Evolutionary conservation across 2,329 filamentous ascomycete genomes (phyloP), one percentile per base, ranked within the genome.

Genomic region (Monosporascus sp.): DNA sequence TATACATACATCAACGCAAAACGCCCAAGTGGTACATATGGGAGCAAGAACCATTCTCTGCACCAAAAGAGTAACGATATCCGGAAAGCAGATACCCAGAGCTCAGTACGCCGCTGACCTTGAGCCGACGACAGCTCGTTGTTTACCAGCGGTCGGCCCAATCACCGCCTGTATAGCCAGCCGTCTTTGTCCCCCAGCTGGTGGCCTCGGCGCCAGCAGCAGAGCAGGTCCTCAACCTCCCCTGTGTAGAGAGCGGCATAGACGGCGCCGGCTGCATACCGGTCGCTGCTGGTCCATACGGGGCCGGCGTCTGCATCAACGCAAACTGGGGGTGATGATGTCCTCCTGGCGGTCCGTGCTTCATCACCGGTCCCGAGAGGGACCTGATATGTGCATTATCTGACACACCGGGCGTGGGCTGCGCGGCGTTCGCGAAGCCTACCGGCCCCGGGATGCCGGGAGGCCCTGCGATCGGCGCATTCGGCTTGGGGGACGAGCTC

Each of bases 401-500:
- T 8, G 22, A 17, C 43, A 31, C 22, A 5, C 43, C 24, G 17
- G 24, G 17, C 14, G 14, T 5, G 14, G 17, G 11, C 3, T 45
- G 43, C 43, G 16, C 22, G 43, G n/a, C n/a, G 43, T 9, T n/a
- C n/a, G 11, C 2, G 40, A 24, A 20, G 20, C 58, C 57, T 20
- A 64, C 51, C 11, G 60, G 65, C 53, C 56, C 59, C 2, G 55
- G 54, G 20, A 59, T 26, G 36, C 66, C 36, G 19, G 63, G 65
- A 17, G 63, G 64, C 1, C 59, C 55, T 22, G 66, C 34, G 7
- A 52, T 60, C 19, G 55, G 59, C 6, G 61, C 59, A 2, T 61
- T 60, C 49, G 68, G 65, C 43, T 65, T 63, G 16, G 67, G 5
- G 1, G 57, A 52, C 11, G 62, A 59, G 46, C 59, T 67, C 27